Conservation (phyloP, 2,329 filamentous ascomycete species). For the Neonectria faginata region DNA sequence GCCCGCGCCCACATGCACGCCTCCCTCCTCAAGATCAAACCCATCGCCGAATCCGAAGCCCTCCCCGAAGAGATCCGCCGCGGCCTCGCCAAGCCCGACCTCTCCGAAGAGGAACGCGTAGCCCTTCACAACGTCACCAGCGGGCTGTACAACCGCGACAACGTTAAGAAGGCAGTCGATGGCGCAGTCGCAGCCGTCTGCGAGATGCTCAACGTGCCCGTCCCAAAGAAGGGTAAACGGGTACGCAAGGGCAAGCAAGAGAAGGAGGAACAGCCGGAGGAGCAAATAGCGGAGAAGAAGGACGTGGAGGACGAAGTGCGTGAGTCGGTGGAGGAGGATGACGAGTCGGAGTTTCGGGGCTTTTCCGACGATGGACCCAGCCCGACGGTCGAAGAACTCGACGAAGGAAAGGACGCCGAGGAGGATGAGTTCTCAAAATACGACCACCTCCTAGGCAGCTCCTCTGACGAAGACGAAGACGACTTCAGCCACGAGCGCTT, state of each 20-base stretch:
- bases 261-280: slow-evolving; percentile 46
- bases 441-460: slow-evolving; percentile 59
- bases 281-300: slow-evolving; percentile 35
- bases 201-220: slow-evolving; percentile 59
- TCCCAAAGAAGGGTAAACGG: slow-evolving; percentile 56
- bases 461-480: slow-evolving; percentile 55
- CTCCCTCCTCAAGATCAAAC: slow-evolving; percentile 65
- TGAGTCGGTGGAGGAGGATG: slow-evolving; percentile 39
- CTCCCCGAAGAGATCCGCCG: slow-evolving; percentile 62
- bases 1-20: slow-evolving; percentile 68
- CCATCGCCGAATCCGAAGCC: slow-evolving; percentile 62
- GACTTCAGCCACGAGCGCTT: slow-evolving; percentile 51
- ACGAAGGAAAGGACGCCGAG: slow-evolving; percentile 46
- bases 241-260: slow-evolving; percentile 49
- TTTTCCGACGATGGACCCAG: slow-evolving; percentile 46
- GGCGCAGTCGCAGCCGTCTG: slow-evolving; percentile 64
- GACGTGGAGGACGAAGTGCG: slow-evolving; percentile 34
- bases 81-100: slow-evolving; percentile 61
- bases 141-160: slow-evolving; percentile 63
- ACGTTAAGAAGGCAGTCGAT: slow-evolving; percentile 62
- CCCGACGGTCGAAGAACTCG: slow-evolving; percentile 34
- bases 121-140: slow-evolving; percentile 71
- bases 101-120: slow-evolving; percentile 63
- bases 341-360: slow-evolving; percentile 53
- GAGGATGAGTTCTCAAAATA: slow-evolving; percentile 56